Evolutionary conservation across 768 basidiomycete species (phyloP).

Genomic region (Amanita phalloides): DNA sequence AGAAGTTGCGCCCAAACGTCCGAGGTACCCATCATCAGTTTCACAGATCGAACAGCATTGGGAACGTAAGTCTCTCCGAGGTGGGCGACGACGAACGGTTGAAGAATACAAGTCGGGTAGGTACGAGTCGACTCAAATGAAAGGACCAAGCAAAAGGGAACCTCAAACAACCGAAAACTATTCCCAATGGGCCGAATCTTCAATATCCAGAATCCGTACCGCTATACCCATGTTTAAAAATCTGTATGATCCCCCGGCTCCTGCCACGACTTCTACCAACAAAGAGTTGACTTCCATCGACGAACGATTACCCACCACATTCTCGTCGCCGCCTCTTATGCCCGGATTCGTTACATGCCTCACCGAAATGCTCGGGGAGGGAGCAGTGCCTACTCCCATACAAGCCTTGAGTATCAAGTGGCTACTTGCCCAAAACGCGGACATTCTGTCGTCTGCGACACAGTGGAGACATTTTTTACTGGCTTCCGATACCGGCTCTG

Average conservation of each 20-base stretch:
- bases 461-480: slow-evolving; percentile 48
- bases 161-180: background rate
- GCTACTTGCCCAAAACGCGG: slow-evolving; percentile 27
- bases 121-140: background rate
- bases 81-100: background rate
- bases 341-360: slow-evolving; percentile 52
- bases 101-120: background rate
- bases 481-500: slow-evolving; percentile 85
- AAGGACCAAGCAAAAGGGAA: background rate
- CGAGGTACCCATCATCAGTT: background rate
- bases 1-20: background rate
- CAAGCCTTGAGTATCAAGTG: slow-evolving; percentile 65
- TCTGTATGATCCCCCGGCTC: slow-evolving; percentile 1
- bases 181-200: background rate
- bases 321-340: slow-evolving; percentile 61
- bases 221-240: slow-evolving; percentile 1
- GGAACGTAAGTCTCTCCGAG: too few species aligned
- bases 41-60: background rate
- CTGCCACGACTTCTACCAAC: background rate
- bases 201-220: background rate
- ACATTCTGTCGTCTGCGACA: slow-evolving; percentile 10
- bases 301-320: slow-evolving; percentile 24
- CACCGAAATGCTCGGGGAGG: slow-evolving; percentile 42
- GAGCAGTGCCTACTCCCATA: slow-evolving; percentile 63
- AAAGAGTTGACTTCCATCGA: background rate